phyloP scores from a whole-genome alignment of 2,329 filamentous ascomycete genomes.

The Leptographium procerum region DNA sequence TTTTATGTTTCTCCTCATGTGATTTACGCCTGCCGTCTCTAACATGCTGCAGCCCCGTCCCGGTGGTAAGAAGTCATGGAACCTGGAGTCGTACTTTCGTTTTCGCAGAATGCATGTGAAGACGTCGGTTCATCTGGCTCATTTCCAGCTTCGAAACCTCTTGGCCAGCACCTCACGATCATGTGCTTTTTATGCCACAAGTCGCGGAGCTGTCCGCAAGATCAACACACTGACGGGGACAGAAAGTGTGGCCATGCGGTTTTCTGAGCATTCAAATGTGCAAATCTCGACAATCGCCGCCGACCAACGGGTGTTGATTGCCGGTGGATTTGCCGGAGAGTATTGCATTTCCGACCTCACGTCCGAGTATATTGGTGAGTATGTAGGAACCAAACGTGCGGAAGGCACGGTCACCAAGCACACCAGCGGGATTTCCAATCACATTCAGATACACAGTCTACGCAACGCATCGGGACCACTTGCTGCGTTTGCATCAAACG shows the following conservation, averaged over 20 bases:
- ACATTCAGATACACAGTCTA: slow-evolving; percentile 45
- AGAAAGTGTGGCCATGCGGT: slow-evolving; percentile 32
- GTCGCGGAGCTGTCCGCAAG: slow-evolving; percentile 34
- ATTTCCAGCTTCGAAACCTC: slow-evolving; percentile 56
- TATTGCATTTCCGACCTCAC: slow-evolving; percentile 39
- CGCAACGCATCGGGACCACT: slow-evolving; percentile 40
- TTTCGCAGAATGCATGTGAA: slow-evolving; percentile 47
- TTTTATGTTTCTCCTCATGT: background rate
- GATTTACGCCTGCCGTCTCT: background rate
- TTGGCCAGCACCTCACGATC: slow-evolving; percentile 44
- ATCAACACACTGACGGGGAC: slow-evolving; percentile 39
- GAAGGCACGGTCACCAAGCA: slow-evolving; percentile 37
- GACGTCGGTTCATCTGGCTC: slow-evolving; percentile 42
- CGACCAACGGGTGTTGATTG: slow-evolving; percentile 43
- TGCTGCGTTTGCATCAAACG: slow-evolving; percentile 53
- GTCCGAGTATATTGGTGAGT: slow-evolving; percentile 16
- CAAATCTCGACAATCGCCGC: slow-evolving; percentile 41
- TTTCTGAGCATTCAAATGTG: slow-evolving; percentile 25
- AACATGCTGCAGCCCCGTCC: slow-evolving; percentile 1
- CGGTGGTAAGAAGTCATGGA: slow-evolving; percentile 23
- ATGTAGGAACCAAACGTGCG: slow-evolving; percentile 22
- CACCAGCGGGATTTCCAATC: slow-evolving; percentile 51
- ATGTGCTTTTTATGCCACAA: slow-evolving; percentile 46
- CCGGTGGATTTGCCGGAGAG: slow-evolving; percentile 46
- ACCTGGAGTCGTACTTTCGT: slow-evolving; percentile 40